Percentiles rank a stretch among this genome's conserved stretches.
Conservation (phyloP, 225 moss, liverwort and hornwort genomes). For the Rhytidiadelphus loreus region DNA sequence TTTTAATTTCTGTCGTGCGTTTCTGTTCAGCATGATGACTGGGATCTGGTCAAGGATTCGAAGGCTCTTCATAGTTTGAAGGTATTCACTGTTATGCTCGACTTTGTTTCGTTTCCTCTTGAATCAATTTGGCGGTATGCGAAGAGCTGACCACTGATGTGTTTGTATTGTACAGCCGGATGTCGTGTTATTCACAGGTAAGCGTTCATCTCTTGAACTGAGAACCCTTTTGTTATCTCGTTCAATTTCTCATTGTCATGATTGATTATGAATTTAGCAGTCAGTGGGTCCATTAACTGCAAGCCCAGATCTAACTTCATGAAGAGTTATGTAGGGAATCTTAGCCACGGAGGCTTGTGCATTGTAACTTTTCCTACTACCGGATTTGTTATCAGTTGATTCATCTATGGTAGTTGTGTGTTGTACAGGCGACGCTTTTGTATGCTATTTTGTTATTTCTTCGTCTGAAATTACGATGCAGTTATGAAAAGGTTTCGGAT, state of each 20-base stretch:
- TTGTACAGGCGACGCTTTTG: not conserved
- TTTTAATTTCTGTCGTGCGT: not conserved
- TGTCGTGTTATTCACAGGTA: slow-evolving; percentile 84
- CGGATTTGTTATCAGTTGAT: not conserved
- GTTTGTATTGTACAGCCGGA: slow-evolving; percentile 58
- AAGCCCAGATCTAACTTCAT: not conserved
- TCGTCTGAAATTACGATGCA: not conserved
- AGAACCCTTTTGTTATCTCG: not conserved
- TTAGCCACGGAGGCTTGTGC: not conserved
- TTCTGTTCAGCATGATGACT: slow-evolving; percentile 71
- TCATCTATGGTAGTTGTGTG: not conserved
- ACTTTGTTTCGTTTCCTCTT: not conserved
- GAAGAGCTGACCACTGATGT: not conserved
- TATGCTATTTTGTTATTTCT: not conserved
- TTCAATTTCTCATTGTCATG: not conserved
- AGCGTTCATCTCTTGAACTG: not conserved
- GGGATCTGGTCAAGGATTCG: slow-evolving; percentile 57
- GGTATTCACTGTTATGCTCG: slow-evolving; percentile 33
- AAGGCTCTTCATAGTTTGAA: slow-evolving; percentile 65
- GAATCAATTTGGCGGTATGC: not conserved
- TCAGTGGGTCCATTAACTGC: not conserved
- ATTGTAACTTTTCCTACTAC: not conserved
- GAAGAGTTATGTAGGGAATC: not conserved
- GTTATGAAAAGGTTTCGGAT: not conserved
- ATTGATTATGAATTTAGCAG: not conserved